Evolutionary conservation across 1,139 yeast species (phyloP), one percentile per base, ranked within the genome.

Genomic region (Saccharomyces hybrid): DNA sequence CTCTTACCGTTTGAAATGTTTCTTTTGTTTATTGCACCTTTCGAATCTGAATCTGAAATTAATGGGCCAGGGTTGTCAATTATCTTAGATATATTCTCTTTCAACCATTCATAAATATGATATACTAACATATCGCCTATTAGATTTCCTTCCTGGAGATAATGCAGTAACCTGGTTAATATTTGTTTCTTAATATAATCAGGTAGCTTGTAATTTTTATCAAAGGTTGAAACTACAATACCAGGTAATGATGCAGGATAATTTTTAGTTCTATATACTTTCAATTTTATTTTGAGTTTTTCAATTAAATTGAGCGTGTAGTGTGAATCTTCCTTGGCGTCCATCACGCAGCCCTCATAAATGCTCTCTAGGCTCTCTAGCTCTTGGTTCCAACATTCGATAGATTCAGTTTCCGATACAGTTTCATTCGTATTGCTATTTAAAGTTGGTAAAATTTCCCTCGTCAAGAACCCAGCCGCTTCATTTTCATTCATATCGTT

Each of bases 11-110:
- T 47, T 20, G 34, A 7, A 4, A 7, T 29, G 16, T 11, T 47
- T 27, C 32, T 31, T 4, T n/a, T 8, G 3, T 26, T 26, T 6
- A 26, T n/a, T 44, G 46, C 26, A 31, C 38, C 41, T 4, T 50
- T 48, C 9, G 54, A 49, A 47, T 56, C 69, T 63, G 49, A 59
- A 16, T 56, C 56, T 47, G 55, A 63, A 63, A 82, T 66, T 38
- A 90, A 73, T 5, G 83, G 82, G 0, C 96, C 95, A 0, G 98
- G 98, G 55, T 84, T 75, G 38, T 82, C 80, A 16, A 86, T 77
- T 9, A 90, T 76, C 1, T 68, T 67, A 5, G 74, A 70, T 50
- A 85, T 73, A 61, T 87, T 81, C 13, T 80, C 84, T 58, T 84
- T 84, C 20, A 89, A 64, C 91, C 95, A 90, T 57, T 88, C 95